Conservation (phyloP, 129 eudicot species). For the Chrysanthemum lavandulifolium region DNA sequence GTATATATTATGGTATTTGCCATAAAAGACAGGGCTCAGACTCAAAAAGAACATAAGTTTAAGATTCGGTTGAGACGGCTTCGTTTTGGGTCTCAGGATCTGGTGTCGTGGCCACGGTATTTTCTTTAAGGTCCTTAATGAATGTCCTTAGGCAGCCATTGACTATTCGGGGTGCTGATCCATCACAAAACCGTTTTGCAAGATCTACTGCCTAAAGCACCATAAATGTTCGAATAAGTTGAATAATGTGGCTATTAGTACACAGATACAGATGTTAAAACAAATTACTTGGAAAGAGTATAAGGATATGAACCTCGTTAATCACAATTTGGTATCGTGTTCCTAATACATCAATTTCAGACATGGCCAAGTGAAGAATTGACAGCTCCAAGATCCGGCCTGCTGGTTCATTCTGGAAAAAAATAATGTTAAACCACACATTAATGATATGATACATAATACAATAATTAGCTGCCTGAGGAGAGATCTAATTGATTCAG, state of each 20-base stretch:
- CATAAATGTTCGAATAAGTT: conserved; percentile 13
- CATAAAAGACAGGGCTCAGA: conserved; percentile 10
- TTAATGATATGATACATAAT: not conserved
- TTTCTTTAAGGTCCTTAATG: conserved; percentile 39
- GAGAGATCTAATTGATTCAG: not conserved
- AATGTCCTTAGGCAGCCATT: conserved; percentile 89
- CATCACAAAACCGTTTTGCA: conserved; percentile 96
- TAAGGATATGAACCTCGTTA: conserved; percentile 62
- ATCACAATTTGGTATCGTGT: conserved; percentile 87
- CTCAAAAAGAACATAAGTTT: conserved; percentile 9
- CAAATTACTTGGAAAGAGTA: not conserved
- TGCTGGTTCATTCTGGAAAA: conserved; percentile 65
- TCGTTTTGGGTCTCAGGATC: conserved; percentile 25
- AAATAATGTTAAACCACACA: not conserved
- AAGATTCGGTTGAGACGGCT: conserved; percentile 22
- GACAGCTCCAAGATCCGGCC: conserved; percentile 90
- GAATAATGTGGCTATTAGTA: not conserved
- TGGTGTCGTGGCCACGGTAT: conserved; percentile 11
- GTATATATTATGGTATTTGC: conserved; percentile 21
- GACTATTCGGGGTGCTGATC: conserved; percentile 85
- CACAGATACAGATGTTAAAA: not conserved
- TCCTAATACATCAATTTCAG: conserved; percentile 79
- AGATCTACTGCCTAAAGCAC: conserved; percentile 85
- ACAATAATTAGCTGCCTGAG: not conserved
- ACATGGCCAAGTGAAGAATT: conserved; percentile 89